Evolutionary conservation across 2,329 filamentous ascomycete species (phyloP), one percentile per base, ranked within the genome.

Genomic region (Penicillium aurantiogriseum): DNA sequence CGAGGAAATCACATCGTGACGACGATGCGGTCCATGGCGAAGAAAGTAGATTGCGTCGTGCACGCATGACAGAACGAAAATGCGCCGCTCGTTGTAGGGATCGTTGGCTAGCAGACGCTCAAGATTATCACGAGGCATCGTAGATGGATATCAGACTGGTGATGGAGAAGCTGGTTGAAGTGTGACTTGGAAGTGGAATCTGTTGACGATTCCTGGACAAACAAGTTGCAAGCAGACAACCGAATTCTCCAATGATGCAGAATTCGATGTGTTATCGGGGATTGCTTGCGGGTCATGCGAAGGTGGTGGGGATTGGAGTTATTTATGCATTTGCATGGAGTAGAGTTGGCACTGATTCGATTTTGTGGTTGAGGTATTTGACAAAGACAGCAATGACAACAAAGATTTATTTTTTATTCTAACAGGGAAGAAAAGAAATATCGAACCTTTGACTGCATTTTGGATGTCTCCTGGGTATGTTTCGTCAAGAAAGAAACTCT

Each of bases 21-120:
- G 44, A n/a, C 36, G 52, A 49, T 54, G 19, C 2, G 52, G 44
- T 11, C 21, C 29, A 15, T 54, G 35, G 17, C 45, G 52, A 42
- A 54, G 52, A 17, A 17, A 27, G 21, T 50, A 54, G 45, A 54
- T 50, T 21, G 38, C 44, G 7, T 54, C 36, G 21, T 54, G 52
- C 15, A 54, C 4, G 10, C 35, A 25, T 21, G n/a, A 6, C 21
- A 49, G 15, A 19, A 49, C 11, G 5, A 33, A 13, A 5, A 54
- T 54, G 3, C 51, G 51, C 2, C 35, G 35, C 6, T 33, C 17
- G 4, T 54, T 54, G 13, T 54, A 40, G 19, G 51, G 51, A 27
- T 54, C 44, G 2, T 49, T 15, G 15, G 10, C 27, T 17, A 54
- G 19, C 5, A 35, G 0, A 5, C 15, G 45, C 3, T 47, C 21